Conservation (phyloP, 2,329 filamentous ascomycete species). For the Seiridium unicorne region DNA sequence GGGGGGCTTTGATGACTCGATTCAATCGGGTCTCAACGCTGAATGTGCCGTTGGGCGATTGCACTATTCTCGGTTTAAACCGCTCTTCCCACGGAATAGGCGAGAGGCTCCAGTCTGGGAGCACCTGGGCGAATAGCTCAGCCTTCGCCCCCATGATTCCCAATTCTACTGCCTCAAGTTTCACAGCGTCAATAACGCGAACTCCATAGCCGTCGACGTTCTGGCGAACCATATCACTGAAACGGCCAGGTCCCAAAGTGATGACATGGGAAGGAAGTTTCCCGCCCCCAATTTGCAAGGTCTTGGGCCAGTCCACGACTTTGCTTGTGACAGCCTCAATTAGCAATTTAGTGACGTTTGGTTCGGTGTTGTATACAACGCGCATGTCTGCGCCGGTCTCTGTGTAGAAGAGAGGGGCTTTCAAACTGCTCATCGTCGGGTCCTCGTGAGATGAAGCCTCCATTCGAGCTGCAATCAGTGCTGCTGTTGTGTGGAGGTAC, state of each 20-base stretch:
- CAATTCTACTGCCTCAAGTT: too few relatives aligned
- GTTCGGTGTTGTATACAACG: not conserved
- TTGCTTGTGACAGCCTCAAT: not conserved
- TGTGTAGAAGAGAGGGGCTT: conserved; percentile 15
- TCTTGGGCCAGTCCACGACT: not conserved
- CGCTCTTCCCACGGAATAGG: too few relatives aligned
- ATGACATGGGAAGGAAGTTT: too few relatives aligned
- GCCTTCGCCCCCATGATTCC: too few relatives aligned
- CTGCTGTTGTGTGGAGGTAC: not conserved
- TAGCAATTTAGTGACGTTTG: not conserved
- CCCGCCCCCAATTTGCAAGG: not conserved
- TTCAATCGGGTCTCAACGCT: conserved; percentile 92
- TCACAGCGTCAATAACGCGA: not conserved
- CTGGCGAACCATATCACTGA: not conserved
- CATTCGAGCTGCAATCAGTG: not conserved
- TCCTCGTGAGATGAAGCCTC: too few relatives aligned
- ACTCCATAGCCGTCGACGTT: not conserved
- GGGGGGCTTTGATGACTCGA: conserved; percentile 77
- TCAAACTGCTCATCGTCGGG: conserved; percentile 9
- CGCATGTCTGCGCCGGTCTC: not conserved
- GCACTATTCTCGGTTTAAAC: too few relatives aligned
- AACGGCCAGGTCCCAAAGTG: not conserved
- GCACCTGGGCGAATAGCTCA: too few relatives aligned
- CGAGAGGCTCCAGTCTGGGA: too few relatives aligned
- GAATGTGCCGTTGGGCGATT: not conserved